Evolutionary conservation across 257 asterid species (phyloP).

Genomic region (Solanum boliviense): DNA sequence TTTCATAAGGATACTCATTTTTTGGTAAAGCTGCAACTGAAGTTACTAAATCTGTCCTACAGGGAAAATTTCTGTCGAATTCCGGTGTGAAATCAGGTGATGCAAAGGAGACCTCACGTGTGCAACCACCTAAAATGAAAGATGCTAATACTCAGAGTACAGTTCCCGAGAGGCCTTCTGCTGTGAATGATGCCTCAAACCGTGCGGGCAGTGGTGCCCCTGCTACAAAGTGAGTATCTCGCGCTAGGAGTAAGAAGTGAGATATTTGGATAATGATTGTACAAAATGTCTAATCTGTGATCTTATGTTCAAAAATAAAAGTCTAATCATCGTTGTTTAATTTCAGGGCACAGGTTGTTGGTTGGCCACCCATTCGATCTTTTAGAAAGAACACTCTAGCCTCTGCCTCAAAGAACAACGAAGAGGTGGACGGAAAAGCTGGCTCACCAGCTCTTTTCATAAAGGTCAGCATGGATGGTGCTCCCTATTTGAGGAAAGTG

Average conservation of each 20-base stretch:
- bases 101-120: constrained; percentile 15
- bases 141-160: constrained; percentile 15
- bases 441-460: constrained; percentile 39
- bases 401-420: constrained; percentile 37
- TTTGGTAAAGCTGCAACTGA: neutral
- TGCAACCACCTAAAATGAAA: constrained; percentile 22
- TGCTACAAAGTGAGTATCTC: constrained; percentile 42
- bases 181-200: constrained; percentile 11
- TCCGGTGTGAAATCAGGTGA: constrained; percentile 16
- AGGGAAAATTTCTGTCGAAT: constrained; percentile 19
- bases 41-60: constrained; percentile 4
- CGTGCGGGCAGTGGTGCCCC: constrained; percentile 25
- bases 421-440: constrained; percentile 52
- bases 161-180: constrained; percentile 20
- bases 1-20: neutral
- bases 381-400: constrained; percentile 46
- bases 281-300: neutral
- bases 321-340: neutral
- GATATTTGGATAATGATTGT: neutral
- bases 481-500: constrained; percentile 67
- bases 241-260: neutral
- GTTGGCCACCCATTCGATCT: constrained; percentile 71
- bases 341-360: constrained; percentile 71
- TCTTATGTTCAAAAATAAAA: neutral
- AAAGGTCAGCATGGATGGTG: constrained; percentile 79